Conservation (phyloP, 805 yeast species). For the Sporopachydermia lactativora region DNA sequence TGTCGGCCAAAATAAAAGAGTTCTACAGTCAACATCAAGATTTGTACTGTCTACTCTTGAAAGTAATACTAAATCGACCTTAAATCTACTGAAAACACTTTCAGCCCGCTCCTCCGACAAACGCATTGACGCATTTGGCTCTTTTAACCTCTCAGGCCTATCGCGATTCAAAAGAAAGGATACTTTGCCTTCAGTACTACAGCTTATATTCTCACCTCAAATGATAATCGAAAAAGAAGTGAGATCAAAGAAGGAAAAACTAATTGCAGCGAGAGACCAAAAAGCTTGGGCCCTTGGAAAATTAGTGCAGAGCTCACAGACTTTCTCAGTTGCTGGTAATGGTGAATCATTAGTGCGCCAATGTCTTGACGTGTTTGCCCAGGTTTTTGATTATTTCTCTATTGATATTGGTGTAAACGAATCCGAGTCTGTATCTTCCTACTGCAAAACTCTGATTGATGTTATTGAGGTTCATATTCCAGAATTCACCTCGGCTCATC, state of each 20-base stretch:
- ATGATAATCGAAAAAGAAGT: constrained; percentile 1
- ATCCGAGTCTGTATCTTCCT: too few relatives aligned
- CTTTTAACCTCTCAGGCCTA: too few relatives aligned
- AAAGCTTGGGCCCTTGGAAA: neutral
- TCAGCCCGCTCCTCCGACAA: neutral
- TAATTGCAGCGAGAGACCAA: neutral
- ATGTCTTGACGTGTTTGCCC: too few relatives aligned
- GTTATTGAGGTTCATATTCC: constrained; percentile 10
- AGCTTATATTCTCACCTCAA: neutral
- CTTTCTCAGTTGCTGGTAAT: too few relatives aligned
- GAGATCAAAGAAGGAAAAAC: neutral
- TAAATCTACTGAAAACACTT: neutral
- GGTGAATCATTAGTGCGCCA: too few relatives aligned
- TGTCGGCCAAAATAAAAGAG: neutral
- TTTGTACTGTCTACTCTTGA: neutral
- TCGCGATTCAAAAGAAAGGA: too few relatives aligned
- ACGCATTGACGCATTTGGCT: neutral
- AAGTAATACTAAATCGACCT: neutral
- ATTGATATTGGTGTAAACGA: too few relatives aligned
- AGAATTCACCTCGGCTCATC: constrained; percentile 5
- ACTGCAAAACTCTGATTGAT: constrained; percentile 7
- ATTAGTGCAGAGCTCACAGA: neutral
- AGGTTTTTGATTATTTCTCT: too few relatives aligned
- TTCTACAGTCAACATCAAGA: neutral
- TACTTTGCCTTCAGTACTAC: neutral